Evolutionary conservation across 352 stramenopile genomes (phyloP), one percentile per base, ranked within the genome.

Genomic region (Globisporangium lucens): DNA sequence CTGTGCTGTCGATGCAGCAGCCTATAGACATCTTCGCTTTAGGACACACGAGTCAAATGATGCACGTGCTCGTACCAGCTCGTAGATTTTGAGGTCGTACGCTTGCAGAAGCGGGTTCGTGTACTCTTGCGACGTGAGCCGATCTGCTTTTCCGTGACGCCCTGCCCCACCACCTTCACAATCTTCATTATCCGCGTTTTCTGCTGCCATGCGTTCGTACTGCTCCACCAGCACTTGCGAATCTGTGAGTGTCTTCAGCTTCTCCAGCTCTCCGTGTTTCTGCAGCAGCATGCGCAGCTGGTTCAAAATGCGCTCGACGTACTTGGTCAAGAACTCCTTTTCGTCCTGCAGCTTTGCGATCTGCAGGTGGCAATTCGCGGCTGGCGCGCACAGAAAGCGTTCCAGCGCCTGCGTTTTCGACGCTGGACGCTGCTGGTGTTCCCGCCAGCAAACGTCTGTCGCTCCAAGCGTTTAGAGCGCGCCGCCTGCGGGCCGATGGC

Each of bases 41-140:
- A 29, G 22, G 22, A 35, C 30, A 60, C 56, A 47, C 36, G 17
- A 61, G 20, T 22, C 55, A 27, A 27, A 17, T 29, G 13, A 30
- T 43, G 49, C 4, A 63, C 47, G 47, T 72, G 15, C 17, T 59
- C 78, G 22, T 69, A 92, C 77, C 71, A 87, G 66, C n/a, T 91
- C 83, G 24, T 87, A 77, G 41, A 94, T 94, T 61, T 89, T 90
- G 36, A 86, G 65, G 61, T 93, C 86, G 65, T 94, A 94, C 17
- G 84, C 79, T 59, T 90, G 80, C 30, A 94, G 78, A 17, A 94
- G 66, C 36, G 86, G 84, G 57, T 89, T 91, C 62, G 77, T 84
- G 72, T 85, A 87, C 67, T 90, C 84, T 30, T 79, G 78, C n/a
- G 82, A 77, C 4, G 82, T 83, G 56, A 92, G 77, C 10, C 52